Evolutionary conservation across 805 yeast genomes (phyloP).

Genomic region (Ogataea neopini): DNA sequence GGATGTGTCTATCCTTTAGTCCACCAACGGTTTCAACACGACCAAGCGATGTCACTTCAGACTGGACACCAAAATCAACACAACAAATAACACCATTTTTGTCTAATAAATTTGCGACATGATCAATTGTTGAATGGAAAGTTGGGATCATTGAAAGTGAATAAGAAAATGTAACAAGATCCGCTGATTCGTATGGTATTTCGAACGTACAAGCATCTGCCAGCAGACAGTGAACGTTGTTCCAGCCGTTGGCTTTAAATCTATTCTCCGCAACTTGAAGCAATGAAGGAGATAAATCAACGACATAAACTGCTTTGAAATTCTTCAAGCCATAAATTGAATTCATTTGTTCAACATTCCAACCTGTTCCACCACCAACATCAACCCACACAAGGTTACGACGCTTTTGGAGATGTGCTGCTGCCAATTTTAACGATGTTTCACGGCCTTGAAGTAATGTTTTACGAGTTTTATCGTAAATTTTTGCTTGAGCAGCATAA

Average conservation of each 20-base stretch:
- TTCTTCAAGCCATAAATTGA: constrained; percentile 46
- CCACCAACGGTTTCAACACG: constrained; percentile 78
- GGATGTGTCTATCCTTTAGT: constrained; percentile 63
- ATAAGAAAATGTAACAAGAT: constrained; percentile 75
- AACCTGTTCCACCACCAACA: constrained; percentile 87
- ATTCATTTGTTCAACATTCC: constrained; percentile 78
- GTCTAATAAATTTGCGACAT: constrained; percentile 53
- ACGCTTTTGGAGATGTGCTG: constrained; percentile 49
- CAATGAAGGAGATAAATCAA: constrained; percentile 76
- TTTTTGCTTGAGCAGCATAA: constrained; percentile 73
- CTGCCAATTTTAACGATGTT: constrained; percentile 59
- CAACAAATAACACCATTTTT: constrained; percentile 64
- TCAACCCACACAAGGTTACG: constrained; percentile 67
- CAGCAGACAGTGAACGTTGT: constrained; percentile 64
- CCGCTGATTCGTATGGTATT: constrained; percentile 55
- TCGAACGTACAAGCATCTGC: constrained; percentile 76
- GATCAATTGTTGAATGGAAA: constrained; percentile 76
- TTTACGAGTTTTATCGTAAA: constrained; percentile 73
- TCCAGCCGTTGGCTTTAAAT: constrained; percentile 48
- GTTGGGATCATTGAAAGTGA: constrained; percentile 85
- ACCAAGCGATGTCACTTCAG: constrained; percentile 61
- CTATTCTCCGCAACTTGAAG: constrained; percentile 70
- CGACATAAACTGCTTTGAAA: constrained; percentile 68
- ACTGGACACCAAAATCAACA: constrained; percentile 81
- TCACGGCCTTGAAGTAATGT: constrained; percentile 70